Percentiles rank a stretch among this genome's conserved stretches.
Evolutionary conservation across 768 basidiomycete genomes (phyloP).

Genomic region (Russula abietina): DNA sequence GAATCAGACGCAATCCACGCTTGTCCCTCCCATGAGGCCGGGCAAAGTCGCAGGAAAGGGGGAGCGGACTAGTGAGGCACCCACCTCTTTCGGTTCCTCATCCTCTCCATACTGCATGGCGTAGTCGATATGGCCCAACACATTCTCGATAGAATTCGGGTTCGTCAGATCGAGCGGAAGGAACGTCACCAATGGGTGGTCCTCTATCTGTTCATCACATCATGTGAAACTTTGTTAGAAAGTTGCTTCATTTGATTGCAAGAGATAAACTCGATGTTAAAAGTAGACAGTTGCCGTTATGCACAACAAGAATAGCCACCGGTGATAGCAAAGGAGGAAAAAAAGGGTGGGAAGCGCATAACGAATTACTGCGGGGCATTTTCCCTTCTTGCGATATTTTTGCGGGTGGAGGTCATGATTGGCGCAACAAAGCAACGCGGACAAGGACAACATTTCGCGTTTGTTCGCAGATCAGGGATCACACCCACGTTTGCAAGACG

Average conservation of each 20-base stretch:
- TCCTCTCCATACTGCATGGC: constrained; percentile 99
- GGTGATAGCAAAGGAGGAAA: constrained; percentile 3
- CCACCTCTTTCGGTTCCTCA: constrained; percentile 92
- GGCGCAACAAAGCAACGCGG: constrained; percentile 18
- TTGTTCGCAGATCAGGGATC: constrained; percentile 16
- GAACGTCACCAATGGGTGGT: constrained; percentile 96
- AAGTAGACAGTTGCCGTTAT: constrained; percentile 10
- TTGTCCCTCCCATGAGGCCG: constrained; percentile 1
- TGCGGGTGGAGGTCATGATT: neutral
- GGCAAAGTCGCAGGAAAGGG: constrained; percentile 5
- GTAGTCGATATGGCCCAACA: constrained; percentile 95
- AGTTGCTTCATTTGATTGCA: constrained; percentile 3
- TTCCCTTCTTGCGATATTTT: constrained; percentile 15
- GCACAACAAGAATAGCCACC: constrained; percentile 13
- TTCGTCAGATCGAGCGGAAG: constrained; percentile 87
- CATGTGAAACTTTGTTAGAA: constrained; percentile 17
- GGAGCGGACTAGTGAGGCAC: constrained; percentile 22
- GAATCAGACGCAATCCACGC: constrained; percentile 15
- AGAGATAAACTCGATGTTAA: constrained; percentile 1
- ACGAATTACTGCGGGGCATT: constrained; percentile 1
- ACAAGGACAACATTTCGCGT: constrained; percentile 4
- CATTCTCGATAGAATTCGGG: constrained; percentile 82
- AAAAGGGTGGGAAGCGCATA: constrained; percentile 6
- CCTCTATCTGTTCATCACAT: constrained; percentile 72
- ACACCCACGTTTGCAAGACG: constrained; percentile 6